Evolutionary conservation across 176 grass and related monocot genomes (phyloP).

Genomic region (Olyra latifolia): DNA sequence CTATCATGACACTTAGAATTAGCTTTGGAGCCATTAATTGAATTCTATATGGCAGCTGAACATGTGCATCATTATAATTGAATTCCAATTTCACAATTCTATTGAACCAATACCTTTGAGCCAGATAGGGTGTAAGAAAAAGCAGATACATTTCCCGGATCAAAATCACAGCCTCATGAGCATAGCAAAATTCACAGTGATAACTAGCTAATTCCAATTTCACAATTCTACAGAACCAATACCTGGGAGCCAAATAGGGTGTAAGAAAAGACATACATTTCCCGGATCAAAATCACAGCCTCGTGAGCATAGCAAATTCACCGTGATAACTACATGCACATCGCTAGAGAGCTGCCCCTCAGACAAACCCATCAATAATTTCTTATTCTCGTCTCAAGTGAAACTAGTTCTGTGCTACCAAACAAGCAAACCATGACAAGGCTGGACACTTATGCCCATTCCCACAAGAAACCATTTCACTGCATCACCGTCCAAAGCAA

Average conservation of each 20-base stretch:
- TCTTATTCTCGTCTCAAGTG: not conserved
- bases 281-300: not conserved
- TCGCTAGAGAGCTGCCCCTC: not conserved
- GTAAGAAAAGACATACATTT: not conserved
- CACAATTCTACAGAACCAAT: too few species aligned
- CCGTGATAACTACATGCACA: not conserved
- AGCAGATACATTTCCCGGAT: not conserved
- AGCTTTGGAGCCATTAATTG: too few species aligned
- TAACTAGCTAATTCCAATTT: not conserved
- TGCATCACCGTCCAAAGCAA: slow-evolving; percentile 6
- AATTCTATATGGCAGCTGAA: too few species aligned
- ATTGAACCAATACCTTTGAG: too few species aligned
- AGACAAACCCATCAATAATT: not conserved
- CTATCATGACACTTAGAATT: too few species aligned
- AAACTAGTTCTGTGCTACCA: not conserved
- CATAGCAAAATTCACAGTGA: not conserved
- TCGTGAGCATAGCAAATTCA: not conserved
- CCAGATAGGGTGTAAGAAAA: not conserved
- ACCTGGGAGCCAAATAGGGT: too few species aligned
- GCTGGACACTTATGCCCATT: not conserved
- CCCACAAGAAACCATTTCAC: slow-evolving; percentile 26
- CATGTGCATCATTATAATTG: too few species aligned
- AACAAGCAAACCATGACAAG: slow-evolving; percentile 13
- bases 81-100: too few species aligned
- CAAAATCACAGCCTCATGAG: not conserved